Conservation (phyloP, 768 basidiomycete genomes). For the Dendrothele bispora region DNA sequence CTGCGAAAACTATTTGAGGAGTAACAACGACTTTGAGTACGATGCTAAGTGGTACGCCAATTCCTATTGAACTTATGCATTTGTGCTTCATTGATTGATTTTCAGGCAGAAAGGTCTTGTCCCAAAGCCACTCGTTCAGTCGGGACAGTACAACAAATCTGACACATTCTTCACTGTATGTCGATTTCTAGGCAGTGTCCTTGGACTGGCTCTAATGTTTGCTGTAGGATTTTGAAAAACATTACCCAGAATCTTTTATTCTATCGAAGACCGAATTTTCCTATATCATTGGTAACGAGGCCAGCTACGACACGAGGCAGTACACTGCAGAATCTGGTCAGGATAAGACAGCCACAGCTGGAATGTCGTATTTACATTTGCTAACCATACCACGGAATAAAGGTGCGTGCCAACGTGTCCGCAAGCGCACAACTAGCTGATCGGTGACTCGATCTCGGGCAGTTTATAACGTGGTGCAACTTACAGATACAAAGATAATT, state of each 20-base stretch:
- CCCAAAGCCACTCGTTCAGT: not conserved
- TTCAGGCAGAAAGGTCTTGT: too few species aligned
- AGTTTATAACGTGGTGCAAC: slow-evolving; percentile 13
- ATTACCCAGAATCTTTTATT: not conserved
- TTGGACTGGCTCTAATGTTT: not conserved
- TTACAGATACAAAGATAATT: slow-evolving; percentile 7
- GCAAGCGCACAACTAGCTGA: not conserved
- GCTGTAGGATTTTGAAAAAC: not conserved
- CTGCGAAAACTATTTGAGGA: too few species aligned
- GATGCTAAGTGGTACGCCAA: too few species aligned
- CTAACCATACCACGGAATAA: slow-evolving; percentile 9
- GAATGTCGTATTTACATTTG: slow-evolving; percentile 16
- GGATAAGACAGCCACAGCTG: slow-evolving; percentile 7
- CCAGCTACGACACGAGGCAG: slow-evolving; percentile 11
- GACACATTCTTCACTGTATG: not conserved
- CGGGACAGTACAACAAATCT: not conserved
- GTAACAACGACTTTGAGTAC: too few species aligned
- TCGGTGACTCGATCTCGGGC: not conserved
- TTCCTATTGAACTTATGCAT: too few species aligned
- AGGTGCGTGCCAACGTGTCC: slow-evolving; percentile 5
- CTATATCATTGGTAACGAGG: slow-evolving; percentile 10
- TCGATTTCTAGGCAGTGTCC: not conserved
- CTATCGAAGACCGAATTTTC: not conserved
- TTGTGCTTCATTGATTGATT: too few species aligned
- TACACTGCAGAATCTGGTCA: slow-evolving; percentile 4